These are phyloP conservation scores for Coniochaeta pulveracea DNA, from an alignment of 2,329 filamentous ascomycete species.

Conservation along the genomic window DNA sequence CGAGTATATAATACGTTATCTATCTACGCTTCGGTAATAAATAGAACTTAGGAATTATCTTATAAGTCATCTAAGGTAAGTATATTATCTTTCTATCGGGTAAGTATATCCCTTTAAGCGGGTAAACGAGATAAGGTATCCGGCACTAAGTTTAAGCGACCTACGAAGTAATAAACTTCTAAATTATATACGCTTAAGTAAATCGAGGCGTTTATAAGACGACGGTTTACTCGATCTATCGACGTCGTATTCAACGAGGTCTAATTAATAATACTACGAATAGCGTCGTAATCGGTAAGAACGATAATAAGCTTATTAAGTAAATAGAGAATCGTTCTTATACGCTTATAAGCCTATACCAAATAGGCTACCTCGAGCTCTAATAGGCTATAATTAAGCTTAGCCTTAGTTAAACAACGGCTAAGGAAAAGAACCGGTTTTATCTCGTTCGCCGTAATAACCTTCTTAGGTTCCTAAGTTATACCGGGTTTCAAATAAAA, in stretches of 20 bases:
- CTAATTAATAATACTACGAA: conserved; percentile 1
- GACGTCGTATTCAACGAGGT: conserved; percentile 1
- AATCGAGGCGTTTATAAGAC: neutral
- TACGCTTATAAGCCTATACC: neutral
- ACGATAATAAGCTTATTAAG: neutral
- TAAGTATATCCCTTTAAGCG: neutral
- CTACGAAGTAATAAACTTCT: neutral
- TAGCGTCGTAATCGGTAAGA: conserved; percentile 1
- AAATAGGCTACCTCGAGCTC: neutral
- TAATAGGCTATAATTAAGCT: neutral
- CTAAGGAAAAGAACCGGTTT: conserved; percentile 1
- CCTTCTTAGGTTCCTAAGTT: neutral
- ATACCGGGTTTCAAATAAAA: neutral
- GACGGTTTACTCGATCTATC: neutral
- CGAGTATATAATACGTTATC: neutral
- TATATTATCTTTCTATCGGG: neutral
- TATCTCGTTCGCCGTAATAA: neutral
- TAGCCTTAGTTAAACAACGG: neutral
- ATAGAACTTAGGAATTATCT: neutral
- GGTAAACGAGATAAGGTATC: neutral
- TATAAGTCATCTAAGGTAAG: neutral
- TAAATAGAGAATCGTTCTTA: conserved; percentile 1
- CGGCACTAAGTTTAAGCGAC: neutral
- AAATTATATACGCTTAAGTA: neutral
- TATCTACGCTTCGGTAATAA: neutral